These are phyloP conservation scores for Vigna unguiculata DNA, from an alignment of 306 rosid species.

Conservation along the genomic window DNA sequence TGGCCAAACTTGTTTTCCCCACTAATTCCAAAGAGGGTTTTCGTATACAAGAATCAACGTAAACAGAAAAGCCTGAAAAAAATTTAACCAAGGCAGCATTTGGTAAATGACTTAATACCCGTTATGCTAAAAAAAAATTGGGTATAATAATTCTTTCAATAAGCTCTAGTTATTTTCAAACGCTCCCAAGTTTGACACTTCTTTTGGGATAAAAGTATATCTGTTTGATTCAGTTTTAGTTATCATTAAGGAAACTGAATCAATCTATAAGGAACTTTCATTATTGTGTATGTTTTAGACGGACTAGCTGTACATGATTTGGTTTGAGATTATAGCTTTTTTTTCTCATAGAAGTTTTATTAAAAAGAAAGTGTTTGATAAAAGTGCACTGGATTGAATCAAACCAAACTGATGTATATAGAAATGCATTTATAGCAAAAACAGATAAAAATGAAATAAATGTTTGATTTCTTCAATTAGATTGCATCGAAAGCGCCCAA, in stretches of 20 bases:
- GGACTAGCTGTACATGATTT: too few species aligned
- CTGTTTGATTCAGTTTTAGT: not conserved
- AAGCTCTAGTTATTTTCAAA: not conserved
- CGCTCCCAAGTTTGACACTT: not conserved
- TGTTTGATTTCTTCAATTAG: not conserved
- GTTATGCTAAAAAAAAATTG: too few species aligned
- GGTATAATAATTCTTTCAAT: not conserved
- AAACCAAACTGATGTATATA: not conserved
- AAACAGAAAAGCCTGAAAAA: not conserved
- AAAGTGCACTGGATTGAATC: not conserved
- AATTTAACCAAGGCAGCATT: too few species aligned
- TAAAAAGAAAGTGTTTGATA: too few species aligned
- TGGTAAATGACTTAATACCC: too few species aligned
- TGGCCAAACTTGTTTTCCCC: too few species aligned
- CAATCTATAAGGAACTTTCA: too few species aligned
- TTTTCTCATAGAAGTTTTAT: too few species aligned
- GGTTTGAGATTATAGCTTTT: too few species aligned
- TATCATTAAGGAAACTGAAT: too few species aligned
- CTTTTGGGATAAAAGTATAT: too few species aligned
- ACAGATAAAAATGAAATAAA: not conserved
- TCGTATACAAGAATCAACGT: not conserved
- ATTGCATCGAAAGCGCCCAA: not conserved
- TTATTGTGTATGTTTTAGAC: too few species aligned
- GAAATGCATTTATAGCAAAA: not conserved
- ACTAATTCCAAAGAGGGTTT: conserved; percentile 14